Evolutionary conservation across 2,329 filamentous ascomycete genomes (phyloP).

Genomic region (Dryadomyces quercivorus): DNA sequence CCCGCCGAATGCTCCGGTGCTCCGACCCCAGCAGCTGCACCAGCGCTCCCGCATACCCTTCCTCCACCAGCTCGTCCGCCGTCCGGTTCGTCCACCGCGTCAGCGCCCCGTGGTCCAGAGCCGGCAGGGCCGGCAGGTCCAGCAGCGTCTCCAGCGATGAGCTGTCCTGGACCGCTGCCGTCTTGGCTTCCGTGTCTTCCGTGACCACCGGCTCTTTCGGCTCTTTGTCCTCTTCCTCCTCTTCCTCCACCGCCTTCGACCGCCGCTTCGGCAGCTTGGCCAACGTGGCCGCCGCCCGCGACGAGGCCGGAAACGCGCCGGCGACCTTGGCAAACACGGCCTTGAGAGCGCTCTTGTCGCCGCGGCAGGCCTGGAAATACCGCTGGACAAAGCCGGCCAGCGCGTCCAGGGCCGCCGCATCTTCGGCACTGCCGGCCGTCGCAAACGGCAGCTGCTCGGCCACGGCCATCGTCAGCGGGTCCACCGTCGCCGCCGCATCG

Average conservation of each 20-base stretch:
- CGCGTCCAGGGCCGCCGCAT: constrained; percentile 24
- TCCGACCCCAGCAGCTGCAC: constrained; percentile 65
- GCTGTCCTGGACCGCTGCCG: neutral
- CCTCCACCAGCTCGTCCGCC: constrained; percentile 65
- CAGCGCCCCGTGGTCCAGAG: constrained; percentile 40
- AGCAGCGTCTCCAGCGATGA: constrained; percentile 40
- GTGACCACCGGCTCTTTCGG: neutral
- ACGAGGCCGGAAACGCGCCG: constrained; percentile 22
- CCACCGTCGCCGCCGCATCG: constrained; percentile 29
- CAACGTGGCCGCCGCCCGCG: constrained; percentile 15
- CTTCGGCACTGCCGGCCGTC: constrained; percentile 30
- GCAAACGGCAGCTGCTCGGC: constrained; percentile 68
- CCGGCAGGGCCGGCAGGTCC: constrained; percentile 30
- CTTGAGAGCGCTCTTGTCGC: constrained; percentile 29
- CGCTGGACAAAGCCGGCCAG: constrained; percentile 46
- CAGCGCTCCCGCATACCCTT: constrained; percentile 58
- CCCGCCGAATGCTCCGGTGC: constrained; percentile 63
- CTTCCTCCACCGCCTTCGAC: neutral
- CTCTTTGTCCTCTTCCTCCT: neutral
- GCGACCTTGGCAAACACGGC: constrained; percentile 29
- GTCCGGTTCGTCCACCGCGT: constrained; percentile 64
- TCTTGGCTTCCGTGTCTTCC: neutral
- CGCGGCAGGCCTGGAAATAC: constrained; percentile 37
- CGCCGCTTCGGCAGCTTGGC: constrained; percentile 3
- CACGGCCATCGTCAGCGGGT: constrained; percentile 56